Percentiles rank a stretch among this genome's conserved stretches.
Evolutionary conservation across 768 basidiomycete genomes (phyloP).

Genomic region (Psilocybe tampanensis): DNA sequence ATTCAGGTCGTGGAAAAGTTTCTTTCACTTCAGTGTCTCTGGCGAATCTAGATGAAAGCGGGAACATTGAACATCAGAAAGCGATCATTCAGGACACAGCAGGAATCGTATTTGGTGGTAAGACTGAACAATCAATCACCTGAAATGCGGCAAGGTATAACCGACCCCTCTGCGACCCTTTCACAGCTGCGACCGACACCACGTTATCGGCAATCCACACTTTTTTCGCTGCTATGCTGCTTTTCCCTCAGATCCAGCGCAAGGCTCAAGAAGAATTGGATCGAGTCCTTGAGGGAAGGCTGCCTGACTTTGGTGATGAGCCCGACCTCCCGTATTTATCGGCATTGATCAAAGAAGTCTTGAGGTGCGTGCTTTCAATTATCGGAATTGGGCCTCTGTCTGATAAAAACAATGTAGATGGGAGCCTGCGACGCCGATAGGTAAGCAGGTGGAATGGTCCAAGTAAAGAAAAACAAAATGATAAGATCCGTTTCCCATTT

Average conservation of each 20-base stretch:
- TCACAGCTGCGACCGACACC: conserved; percentile 29
- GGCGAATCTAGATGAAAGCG: conserved; percentile 20
- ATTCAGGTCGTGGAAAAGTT: conserved; percentile 17
- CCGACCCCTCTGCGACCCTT: not conserved
- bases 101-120: conserved; percentile 38
- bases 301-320: conserved; percentile 41
- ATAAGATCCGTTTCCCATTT: not conserved
- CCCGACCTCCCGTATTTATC: conserved; percentile 39
- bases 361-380: conserved; percentile 18
- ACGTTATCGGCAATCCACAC: conserved; percentile 26
- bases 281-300: conserved; percentile 34
- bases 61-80: conserved; percentile 18
- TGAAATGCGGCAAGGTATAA: conserved; percentile 6
- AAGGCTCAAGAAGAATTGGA: conserved; percentile 45
- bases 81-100: conserved; percentile 39
- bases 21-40: conserved; percentile 27
- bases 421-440: conserved; percentile 32
- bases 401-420: conserved; percentile 19
- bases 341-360: conserved; percentile 38
- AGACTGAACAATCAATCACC: not conserved
- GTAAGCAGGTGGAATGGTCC: conserved; percentile 14
- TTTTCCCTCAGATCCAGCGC: conserved; percentile 38
- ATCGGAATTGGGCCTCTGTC: not conserved
- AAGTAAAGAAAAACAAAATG: not conserved
- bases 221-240: conserved; percentile 42